Base-by-base conservation (phyloP, 805 yeast genomes). In the Hanseniaspora mollemarum region DNA sequence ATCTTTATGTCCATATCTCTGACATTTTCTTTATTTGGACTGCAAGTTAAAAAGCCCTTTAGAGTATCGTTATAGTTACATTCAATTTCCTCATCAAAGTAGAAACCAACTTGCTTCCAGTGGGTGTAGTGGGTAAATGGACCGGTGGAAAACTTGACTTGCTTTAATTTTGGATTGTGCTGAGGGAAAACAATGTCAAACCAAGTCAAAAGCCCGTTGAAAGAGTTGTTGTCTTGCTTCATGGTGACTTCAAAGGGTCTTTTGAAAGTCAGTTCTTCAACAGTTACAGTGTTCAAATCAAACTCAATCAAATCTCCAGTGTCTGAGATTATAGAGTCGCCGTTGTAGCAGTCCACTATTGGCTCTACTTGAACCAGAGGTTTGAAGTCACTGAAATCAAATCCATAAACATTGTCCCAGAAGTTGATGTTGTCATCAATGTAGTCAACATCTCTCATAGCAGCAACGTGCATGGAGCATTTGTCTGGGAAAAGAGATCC, bases 51-150 rank as follows among this genome's bases (percentile, higher is more conserved):
- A 28, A 70, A 69, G 42, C 97, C 92, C 53, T 74, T 74, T 57
- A 94, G 71, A 37, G 65, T 61, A 60, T 92, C 98, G 53, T 90
- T 95, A 58, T 72, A 71, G 62, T 81, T 80, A 55, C 83, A 69
- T 60, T 80, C 84, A 56, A 90, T 67, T 26, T 85, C 94, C 60
- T 86, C 84, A 58, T 76, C 79, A 61, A 90, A 73, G 67, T 92
- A 94, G 69, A 94, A 87, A 1, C 92, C 94, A 18, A 96, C 84
- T 71, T 92, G 98, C 67, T 92, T 94, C 99, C 99, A 92, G 71
- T 92, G 99, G 15, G 98, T 92, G 73, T 88, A 87, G 58, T 80
- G 78, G 43, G 87, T 81, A 68, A 83, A 87, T 32, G 99, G 96
- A 22, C 97, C 97, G 13, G 99, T 94, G 19, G 92, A 81, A 64